Evolutionary conservation across 2,329 filamentous ascomycete genomes (phyloP), one percentile per base, ranked within the genome.

Genomic region (Aspergillus niger): DNA sequence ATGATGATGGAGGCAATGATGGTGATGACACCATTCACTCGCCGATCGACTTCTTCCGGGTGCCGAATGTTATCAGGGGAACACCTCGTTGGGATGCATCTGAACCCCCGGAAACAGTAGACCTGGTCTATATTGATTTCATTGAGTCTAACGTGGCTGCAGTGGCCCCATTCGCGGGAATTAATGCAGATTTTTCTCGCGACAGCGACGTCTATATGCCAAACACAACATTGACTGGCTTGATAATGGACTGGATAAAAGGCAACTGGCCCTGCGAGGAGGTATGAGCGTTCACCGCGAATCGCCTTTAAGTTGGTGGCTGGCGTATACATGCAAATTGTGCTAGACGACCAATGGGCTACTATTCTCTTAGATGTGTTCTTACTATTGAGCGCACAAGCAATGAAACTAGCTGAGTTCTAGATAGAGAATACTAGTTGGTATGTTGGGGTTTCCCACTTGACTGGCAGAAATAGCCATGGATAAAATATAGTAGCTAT

Each of bases 71-170:
- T 73, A 86, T 99, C 59, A 89, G 94, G 73, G 81, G 89, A 1
- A 90, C 66, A 81, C 76, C 96, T 20, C 60, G 64, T 15, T 41
- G 63, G 17, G 65, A 73, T 20, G 65, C 72, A 7, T 78, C 74
- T 0, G 71, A 73, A 5, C 80, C 85, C 15, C 91, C 91, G 0
- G 85, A 90, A 55, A 88, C 77, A 0, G 92, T 99, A 0, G 94
- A 98, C 74, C 74, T 99, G 7, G 87, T 97, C 13, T 99, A 96
- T 72, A 86, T 96, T 60, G 92, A 96, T 73, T 99, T 97, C 74
- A 88, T 98, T 38, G 85, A 95, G 76, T 88, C 88, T 8, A 96
- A 90, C 85, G 80, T 98, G 41, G 76, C 96, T 17, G 78, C 89
- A 10, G 92, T 92, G 2, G 79, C 97, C 63, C 86, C 88, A 61